Evolutionary conservation across 306 rosid genomes (phyloP).

Genomic region (Vachellia pachyceras): DNA sequence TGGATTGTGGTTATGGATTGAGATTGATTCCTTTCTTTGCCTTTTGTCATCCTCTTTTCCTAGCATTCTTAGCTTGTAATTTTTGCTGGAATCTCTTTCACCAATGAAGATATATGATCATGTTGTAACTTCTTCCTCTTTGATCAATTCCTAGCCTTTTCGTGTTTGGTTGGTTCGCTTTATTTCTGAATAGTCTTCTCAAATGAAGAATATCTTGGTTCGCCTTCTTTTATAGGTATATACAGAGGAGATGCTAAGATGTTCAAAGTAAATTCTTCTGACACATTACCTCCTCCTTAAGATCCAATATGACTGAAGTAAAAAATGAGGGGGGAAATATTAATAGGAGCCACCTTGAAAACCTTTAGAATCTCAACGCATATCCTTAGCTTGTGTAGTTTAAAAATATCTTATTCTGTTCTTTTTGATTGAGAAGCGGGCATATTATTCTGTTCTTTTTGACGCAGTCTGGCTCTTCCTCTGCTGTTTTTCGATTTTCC

Average conservation of each 20-base stretch:
- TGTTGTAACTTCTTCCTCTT: conserved; percentile 27
- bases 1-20: conserved; percentile 4
- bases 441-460: not conserved
- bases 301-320: not conserved
- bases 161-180: conserved; percentile 34
- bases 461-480: not conserved
- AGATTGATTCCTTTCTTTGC: conserved; percentile 39
- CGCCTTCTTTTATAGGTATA: conserved; percentile 30
- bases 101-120: conserved; percentile 16
- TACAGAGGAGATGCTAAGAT: conserved; percentile 39
- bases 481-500: no score
- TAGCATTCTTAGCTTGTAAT: conserved; percentile 6
- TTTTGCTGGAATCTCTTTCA: conserved; percentile 31
- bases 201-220: conserved; percentile 17
- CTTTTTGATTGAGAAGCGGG: not conserved
- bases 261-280: conserved; percentile 37
- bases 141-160: conserved; percentile 42
- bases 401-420: conserved; percentile 16
- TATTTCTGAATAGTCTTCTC: conserved; percentile 24
- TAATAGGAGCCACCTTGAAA: not conserved
- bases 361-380: conserved; percentile 7
- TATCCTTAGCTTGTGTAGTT: conserved; percentile 44
- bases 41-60: conserved; percentile 24
- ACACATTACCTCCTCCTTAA: conserved; percentile 26
- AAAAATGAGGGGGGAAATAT: not conserved